Conservation (phyloP, 2,329 filamentous ascomycete genomes). For the Colletotrichum sojae region DNA sequence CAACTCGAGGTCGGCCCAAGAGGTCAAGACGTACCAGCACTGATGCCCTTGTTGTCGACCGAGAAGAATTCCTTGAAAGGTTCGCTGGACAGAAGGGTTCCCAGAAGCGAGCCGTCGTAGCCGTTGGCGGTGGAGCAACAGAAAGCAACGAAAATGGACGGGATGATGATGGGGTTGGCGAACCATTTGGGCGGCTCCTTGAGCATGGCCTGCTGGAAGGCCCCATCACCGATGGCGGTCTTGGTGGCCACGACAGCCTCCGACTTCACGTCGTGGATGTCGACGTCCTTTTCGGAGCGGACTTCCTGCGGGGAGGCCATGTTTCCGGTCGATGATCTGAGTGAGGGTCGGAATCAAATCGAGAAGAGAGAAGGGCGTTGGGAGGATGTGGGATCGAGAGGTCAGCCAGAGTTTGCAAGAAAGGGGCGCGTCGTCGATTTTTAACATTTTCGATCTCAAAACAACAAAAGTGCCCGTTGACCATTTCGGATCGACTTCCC, state of each 20-base stretch:
- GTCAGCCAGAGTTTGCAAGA: no score
- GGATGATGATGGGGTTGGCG: constrained; percentile 41
- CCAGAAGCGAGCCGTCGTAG: constrained; percentile 67
- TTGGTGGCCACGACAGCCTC: constrained; percentile 26
- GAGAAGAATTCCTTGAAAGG: constrained; percentile 65
- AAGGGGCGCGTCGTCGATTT: no score
- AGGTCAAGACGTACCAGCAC: constrained; percentile 56
- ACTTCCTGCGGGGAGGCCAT: constrained; percentile 10
- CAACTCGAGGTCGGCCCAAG: background rate
- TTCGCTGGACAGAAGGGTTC: constrained; percentile 66
- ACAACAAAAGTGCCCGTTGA: no score
- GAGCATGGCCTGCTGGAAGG: constrained; percentile 48
- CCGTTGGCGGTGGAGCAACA: constrained; percentile 50
- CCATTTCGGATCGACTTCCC: no score
- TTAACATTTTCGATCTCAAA: no score
- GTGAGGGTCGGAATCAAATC: background rate
- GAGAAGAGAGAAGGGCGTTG: background rate
- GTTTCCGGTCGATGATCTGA: background rate
- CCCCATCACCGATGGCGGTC: constrained; percentile 14
- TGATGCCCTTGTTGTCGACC: constrained; percentile 62
- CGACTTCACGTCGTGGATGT: constrained; percentile 1
- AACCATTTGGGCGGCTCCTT: constrained; percentile 48
- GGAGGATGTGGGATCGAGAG: no score
- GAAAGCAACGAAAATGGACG: constrained; percentile 46
- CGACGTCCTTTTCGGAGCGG: constrained; percentile 17